Evolutionary conservation across 2,329 filamentous ascomycete species (phyloP), one percentile per base, ranked within the genome.

Genomic region (Diaporthe nobilis): DNA sequence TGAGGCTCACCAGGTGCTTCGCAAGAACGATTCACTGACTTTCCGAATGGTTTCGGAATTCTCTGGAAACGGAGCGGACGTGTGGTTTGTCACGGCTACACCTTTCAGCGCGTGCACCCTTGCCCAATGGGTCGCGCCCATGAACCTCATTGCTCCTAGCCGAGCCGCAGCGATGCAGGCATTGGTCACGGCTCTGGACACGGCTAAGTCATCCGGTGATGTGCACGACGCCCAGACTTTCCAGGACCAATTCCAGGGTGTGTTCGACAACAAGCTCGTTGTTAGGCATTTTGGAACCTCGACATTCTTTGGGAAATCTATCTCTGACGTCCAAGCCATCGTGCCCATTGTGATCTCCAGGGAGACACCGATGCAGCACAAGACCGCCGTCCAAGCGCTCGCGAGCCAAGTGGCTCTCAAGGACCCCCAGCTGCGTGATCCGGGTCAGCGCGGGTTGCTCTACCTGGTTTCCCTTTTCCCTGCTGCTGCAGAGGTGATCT

Each of bases 391-490:
- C 15, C 65, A 68, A 25, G 47, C 20, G 13, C 65, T 68, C 12
- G 22, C 65, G 4, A 39, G 5, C 12, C 65, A 68, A 7, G 39
- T 68, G 6, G 39, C 31, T 25, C 25, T 28, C 1, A 44, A 28
- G 44, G n/a, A 65, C 31, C 28, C 42, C 6, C 31, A 15, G 22
- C 9, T 68, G 2, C 3, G 9, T 2, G 31, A 68, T 1, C 31
- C 65, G 20, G 8, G 12, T 0, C 42, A 61, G 17, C 71, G 71
- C 22, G 74, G 72, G 8, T 17, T 73, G 63, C 55, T 76, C 25
- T 76, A 74, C 37, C 65, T 76, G 4, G 74, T 63, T 3, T 76
- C 74, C 1, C 61, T 76, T n/a, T 76, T 76, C 47, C 71, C 74
- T 2, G 74, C 71, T 6, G 71, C 74, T 0, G 74, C 74, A 8